Evolutionary conservation across 1,139 yeast genomes (phyloP).

Genomic region (Arxiozyma slooffiae): DNA sequence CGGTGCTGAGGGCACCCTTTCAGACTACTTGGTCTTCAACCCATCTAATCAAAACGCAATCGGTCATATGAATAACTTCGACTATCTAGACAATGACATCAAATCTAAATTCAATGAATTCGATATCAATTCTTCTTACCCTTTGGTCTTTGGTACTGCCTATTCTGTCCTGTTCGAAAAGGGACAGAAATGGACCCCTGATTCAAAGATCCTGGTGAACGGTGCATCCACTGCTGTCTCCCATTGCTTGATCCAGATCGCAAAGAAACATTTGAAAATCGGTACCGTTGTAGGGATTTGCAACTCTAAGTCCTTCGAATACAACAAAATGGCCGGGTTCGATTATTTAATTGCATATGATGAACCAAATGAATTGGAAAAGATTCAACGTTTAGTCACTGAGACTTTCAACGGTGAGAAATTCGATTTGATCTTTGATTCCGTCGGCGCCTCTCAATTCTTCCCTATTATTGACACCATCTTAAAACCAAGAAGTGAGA

Average conservation of each 20-base stretch:
- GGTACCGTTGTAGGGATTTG: slow-evolving; percentile 37
- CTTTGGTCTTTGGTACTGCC: slow-evolving; percentile 27
- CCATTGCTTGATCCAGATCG: slow-evolving; percentile 25
- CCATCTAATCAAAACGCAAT: slow-evolving; percentile 18
- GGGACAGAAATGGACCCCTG: slow-evolving; percentile 13
- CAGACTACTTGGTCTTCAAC: slow-evolving; percentile 21
- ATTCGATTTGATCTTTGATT: slow-evolving; percentile 41
- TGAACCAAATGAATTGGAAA: slow-evolving; percentile 24
- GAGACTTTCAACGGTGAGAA: slow-evolving; percentile 30
- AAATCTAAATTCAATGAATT: slow-evolving; percentile 11
- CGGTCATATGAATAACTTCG: slow-evolving; percentile 6
- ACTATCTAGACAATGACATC: neutral
- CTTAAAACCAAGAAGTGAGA: slow-evolving; percentile 34
- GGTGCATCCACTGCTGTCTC: slow-evolving; percentile 30
- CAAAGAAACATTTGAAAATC: slow-evolving; percentile 23
- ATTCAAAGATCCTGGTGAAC: slow-evolving; percentile 23
- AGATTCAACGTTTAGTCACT: slow-evolving; percentile 30
- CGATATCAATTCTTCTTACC: slow-evolving; percentile 22
- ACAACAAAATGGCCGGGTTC: slow-evolving; percentile 44
- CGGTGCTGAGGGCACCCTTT: slow-evolving; percentile 20
- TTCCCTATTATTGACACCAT: slow-evolving; percentile 31
- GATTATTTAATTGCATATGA: slow-evolving; percentile 45
- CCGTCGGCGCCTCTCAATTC: slow-evolving; percentile 39
- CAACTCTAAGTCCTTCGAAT: slow-evolving; percentile 35
- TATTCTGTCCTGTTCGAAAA: slow-evolving; percentile 14